Conservation (phyloP, 2,329 filamentous ascomycete genomes). For the Fusarium subglutinans region DNA sequence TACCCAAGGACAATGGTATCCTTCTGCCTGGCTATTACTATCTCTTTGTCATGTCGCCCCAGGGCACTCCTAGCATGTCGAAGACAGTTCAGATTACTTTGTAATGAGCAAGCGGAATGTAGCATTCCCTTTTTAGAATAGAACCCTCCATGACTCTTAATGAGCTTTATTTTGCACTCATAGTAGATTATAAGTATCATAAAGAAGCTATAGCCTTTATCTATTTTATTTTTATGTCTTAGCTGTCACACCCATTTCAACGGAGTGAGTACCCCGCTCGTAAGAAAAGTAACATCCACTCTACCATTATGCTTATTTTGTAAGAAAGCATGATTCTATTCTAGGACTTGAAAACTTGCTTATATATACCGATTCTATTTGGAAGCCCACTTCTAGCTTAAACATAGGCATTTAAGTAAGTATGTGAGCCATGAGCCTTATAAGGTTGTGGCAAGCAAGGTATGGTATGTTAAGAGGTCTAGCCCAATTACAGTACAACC, state of each 20-base stretch:
- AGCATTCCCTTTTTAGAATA: no score
- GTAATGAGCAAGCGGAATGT: background rate
- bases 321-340: rapidly evolving
- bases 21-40: constrained; percentile 63
- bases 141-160: rapidly evolving
- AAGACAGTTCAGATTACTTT: constrained; percentile 18
- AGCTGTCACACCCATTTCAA: no score
- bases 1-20: constrained; percentile 60
- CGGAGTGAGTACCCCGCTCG: background rate
- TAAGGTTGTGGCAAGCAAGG: background rate
- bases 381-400: rapidly evolving
- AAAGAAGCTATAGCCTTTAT: no score
- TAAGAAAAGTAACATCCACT: background rate
- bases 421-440: background rate
- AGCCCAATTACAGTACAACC: background rate
- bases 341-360: rapidly evolving
- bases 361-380: rapidly evolving
- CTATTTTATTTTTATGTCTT: no score
- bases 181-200: background rate
- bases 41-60: constrained; percentile 53
- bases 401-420: rapidly evolving
- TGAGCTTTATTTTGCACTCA: background rate
- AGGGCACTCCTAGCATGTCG: constrained; percentile 23
- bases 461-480: rapidly evolving
- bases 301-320: rapidly evolving